phyloP scores from a whole-genome alignment of 2,329 filamentous ascomycete species.

The Plenodomus biglobosus region DNA sequence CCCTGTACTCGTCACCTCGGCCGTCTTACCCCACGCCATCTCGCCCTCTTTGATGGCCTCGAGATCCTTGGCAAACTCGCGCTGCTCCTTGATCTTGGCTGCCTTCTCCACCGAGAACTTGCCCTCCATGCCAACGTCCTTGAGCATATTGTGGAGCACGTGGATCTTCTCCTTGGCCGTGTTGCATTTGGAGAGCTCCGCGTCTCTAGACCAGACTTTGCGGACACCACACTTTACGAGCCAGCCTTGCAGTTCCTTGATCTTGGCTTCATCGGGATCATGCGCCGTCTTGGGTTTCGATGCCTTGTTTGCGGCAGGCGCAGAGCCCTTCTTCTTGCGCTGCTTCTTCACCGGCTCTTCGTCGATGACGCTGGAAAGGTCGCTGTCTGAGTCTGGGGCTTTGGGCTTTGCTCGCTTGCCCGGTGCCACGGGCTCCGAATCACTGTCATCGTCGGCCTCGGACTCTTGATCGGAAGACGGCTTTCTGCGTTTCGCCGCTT shows the following conservation, averaged over 20 bases:
- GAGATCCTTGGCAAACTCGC: constrained; percentile 81
- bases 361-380: constrained; percentile 77
- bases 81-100: constrained; percentile 79
- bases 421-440: constrained; percentile 9
- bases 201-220: constrained; percentile 77
- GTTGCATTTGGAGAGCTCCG: constrained; percentile 73
- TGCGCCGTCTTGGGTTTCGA: constrained; percentile 37
- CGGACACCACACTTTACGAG: constrained; percentile 87
- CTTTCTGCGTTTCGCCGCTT: constrained; percentile 37
- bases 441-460: constrained; percentile 25
- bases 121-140: constrained; percentile 82
- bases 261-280: constrained; percentile 71
- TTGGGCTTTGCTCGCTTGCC: constrained; percentile 20
- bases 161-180: constrained; percentile 77
- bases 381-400: constrained; percentile 56
- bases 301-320: constrained; percentile 27
- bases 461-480: constrained; percentile 24
- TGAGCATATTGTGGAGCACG: constrained; percentile 77
- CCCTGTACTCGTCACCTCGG: constrained; percentile 30
- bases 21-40: constrained; percentile 67
- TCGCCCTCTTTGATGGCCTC: constrained; percentile 83
- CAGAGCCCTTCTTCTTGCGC: constrained; percentile 43
- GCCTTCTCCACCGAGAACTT: constrained; percentile 85
- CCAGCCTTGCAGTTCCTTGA: constrained; percentile 85
- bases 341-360: constrained; percentile 67